These are phyloP conservation scores for Exidia glandulosa DNA, from an alignment of 768 basidiomycete genomes.

Conservation along the genomic window DNA sequence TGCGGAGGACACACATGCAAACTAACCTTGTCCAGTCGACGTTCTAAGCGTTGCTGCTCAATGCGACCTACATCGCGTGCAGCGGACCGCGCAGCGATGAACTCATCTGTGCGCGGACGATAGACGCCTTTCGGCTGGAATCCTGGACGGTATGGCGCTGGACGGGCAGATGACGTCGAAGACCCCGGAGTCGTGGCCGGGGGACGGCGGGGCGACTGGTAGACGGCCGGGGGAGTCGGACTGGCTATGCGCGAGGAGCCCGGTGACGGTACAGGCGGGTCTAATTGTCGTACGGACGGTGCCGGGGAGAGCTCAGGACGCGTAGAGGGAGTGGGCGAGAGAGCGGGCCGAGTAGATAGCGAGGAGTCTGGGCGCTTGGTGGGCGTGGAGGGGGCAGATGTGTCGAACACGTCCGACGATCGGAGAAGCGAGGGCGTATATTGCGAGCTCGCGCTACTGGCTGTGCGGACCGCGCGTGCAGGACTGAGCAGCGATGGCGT, in stretches of 20 bases:
- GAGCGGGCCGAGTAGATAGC: background rate
- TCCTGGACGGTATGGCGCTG: constrained; percentile 72
- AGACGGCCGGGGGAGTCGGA: background rate
- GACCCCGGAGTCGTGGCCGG: constrained; percentile 1
- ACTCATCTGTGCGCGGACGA: constrained; percentile 73
- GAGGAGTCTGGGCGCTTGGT: background rate
- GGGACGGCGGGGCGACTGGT: background rate
- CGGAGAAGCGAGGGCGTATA: background rate
- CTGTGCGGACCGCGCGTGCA: background rate
- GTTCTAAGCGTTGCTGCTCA: constrained; percentile 74
- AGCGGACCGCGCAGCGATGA: constrained; percentile 33
- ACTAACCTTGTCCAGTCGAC: constrained; percentile 81
- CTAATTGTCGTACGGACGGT: background rate
- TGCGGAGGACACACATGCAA: constrained; percentile 17
- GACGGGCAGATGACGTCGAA: background rate
- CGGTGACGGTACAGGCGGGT: background rate
- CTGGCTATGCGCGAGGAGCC: background rate
- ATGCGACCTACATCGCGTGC: constrained; percentile 41
- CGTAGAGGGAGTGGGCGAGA: background rate
- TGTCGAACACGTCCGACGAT: background rate
- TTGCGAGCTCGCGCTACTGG: background rate
- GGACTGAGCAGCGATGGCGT: background rate
- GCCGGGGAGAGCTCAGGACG: background rate
- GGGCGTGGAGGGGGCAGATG: background rate
- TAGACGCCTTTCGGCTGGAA: constrained; percentile 90